phyloP scores from a whole-genome alignment of 345 rosid genomes.

The Eucalyptus regnans region DNA sequence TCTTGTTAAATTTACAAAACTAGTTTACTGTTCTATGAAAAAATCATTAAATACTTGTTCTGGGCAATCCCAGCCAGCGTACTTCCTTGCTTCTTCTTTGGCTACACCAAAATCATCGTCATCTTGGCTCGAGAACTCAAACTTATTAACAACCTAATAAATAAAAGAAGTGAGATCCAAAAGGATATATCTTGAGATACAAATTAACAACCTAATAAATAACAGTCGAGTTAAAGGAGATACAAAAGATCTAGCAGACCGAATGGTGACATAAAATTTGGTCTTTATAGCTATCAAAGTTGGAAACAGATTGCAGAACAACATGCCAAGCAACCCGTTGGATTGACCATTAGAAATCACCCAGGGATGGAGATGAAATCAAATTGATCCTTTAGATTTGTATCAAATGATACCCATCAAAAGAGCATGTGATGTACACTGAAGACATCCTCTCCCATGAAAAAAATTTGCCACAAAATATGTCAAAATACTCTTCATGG shows the following conservation, averaged over 20 bases:
- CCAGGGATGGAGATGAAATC: no score
- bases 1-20: no score
- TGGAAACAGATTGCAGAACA: background rate
- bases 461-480: no score
- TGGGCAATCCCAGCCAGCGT: constrained; percentile 81
- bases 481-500: background rate
- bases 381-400: no score
- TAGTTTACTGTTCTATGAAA: no score
- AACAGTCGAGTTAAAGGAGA: background rate
- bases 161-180: background rate
- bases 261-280: background rate
- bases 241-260: background rate
- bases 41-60: constrained; percentile 27
- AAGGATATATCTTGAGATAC: background rate
- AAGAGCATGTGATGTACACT: no score
- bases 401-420: no score
- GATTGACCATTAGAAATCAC: no score
- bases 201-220: no score
- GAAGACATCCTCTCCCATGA: no score
- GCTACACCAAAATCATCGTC: constrained; percentile 79
- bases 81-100: constrained; percentile 68
- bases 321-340: constrained; percentile 2
- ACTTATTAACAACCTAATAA: constrained; percentile 55
- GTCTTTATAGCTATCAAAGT: background rate
- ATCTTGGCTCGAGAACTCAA: constrained; percentile 24